Conservation (phyloP, 257 asterid species). For the Ophiorrhiza pumila region DNA sequence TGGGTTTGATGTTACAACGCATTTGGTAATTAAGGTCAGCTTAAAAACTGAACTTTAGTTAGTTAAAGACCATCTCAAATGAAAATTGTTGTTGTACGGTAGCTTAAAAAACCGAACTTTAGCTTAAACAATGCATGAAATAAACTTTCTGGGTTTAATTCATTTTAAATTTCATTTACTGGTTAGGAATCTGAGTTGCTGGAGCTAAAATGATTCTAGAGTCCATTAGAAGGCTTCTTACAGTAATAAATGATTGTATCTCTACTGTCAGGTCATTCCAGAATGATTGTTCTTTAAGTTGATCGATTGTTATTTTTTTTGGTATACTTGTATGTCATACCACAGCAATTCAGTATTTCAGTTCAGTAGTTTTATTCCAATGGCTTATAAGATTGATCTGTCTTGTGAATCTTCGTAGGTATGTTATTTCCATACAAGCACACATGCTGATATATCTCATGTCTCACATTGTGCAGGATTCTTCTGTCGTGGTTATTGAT, state of each 20-base stretch:
- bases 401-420: too few relatives aligned
- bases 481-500: slow-evolving; percentile 62
- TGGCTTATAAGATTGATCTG: background rate
- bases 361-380: background rate
- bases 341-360: background rate
- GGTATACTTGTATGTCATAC: too few relatives aligned
- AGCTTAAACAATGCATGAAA: background rate
- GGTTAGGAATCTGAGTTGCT: background rate
- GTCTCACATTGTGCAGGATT: slow-evolving; percentile 34
- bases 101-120: background rate
- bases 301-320: too few relatives aligned
- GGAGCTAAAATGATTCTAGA: background rate
- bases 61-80: background rate
- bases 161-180: background rate
- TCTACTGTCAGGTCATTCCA: too few relatives aligned
- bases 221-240: background rate
- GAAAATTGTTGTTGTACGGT: background rate
- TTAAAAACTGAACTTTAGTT: slow-evolving; percentile 1
- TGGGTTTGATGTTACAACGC: background rate
- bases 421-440: background rate
- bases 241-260: background rate
- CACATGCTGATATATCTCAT: too few relatives aligned
- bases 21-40: too few relatives aligned
- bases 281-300: too few relatives aligned
- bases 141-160: background rate